Evolutionary conservation across 2,329 filamentous ascomycete species (phyloP).

Genomic region (Ophiostoma ips): DNA sequence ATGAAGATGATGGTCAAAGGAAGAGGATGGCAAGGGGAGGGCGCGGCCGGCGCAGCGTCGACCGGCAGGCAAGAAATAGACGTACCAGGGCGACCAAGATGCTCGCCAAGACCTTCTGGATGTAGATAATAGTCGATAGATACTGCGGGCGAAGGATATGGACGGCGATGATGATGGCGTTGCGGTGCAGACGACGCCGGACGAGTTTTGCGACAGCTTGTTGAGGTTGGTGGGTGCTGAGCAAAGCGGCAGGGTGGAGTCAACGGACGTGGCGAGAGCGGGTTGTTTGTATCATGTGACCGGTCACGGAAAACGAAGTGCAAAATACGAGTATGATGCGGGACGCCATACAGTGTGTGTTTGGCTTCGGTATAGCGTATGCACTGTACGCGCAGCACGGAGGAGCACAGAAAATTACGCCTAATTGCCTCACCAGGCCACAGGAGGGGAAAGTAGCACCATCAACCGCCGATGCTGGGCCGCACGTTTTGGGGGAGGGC

Average conservation of each 20-base stretch:
- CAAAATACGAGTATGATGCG: background rate
- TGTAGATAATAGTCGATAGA: constrained; percentile 17
- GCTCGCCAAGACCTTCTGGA: constrained; percentile 14
- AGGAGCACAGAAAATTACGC: too few relatives aligned
- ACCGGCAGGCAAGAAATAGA: background rate
- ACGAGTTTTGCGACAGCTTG: constrained; percentile 16
- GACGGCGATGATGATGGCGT: constrained; percentile 15
- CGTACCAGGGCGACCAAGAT: constrained; percentile 6
- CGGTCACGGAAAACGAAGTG: background rate
- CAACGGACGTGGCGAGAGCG: constrained; percentile 5
- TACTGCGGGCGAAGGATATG: constrained; percentile 19
- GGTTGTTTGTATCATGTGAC: background rate
- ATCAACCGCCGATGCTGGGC: too few relatives aligned
- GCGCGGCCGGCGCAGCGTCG: background rate
- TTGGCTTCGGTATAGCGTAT: too few relatives aligned
- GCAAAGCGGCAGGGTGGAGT: constrained; percentile 5
- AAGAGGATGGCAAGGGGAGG: background rate
- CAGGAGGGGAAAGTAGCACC: too few relatives aligned
- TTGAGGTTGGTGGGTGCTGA: constrained; percentile 14
- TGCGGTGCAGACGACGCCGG: constrained; percentile 8
- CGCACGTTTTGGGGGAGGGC: too few relatives aligned
- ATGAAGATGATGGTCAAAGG: background rate
- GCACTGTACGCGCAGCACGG: too few relatives aligned
- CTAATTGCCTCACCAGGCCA: too few relatives aligned
- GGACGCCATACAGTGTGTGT: background rate